Evolutionary conservation across 129 eudicot genomes (phyloP), one percentile per base, ranked within the genome.

Genomic region (Flaveria sonorensis): DNA sequence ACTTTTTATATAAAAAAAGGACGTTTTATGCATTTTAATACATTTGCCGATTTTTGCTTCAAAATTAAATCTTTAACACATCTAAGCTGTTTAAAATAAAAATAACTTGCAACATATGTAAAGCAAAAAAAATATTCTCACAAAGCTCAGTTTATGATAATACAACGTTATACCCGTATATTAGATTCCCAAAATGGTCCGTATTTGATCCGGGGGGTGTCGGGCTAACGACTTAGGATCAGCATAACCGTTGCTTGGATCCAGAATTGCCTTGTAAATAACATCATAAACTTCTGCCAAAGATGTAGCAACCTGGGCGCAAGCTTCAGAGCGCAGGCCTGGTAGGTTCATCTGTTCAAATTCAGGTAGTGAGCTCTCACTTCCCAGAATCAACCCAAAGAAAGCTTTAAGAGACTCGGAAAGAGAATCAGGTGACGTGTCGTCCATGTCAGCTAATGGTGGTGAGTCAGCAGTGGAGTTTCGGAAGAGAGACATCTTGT

Each of bases 161-260:
- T 18, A 55, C 61, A 55, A 18, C 3, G 11, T 20, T n/a, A 55
- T 19, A 55, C 14, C 18, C 14, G 15, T 20, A 57, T 62, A 14
- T 87, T 84, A 93, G 73, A 91, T 94, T 15, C 98, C 97, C 85
- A 94, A 83, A 84, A 94, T 94, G 79, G 98, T 94, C 81, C 92
- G 83, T 68, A 91, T 91, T 87, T 94, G 98, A 84, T 91, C 96
- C 0, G 98, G 98, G 3, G 98, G 98, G 81, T 94, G 98, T 81
- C 98, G 89, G 1, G 97, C 98, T 67, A 94, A 72, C 4, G 97
- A 86, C 84, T 88, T 91, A 19, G 98, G 97, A 75, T 94, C 97
- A 13, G 88, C 84, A 77, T 87, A 94, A 3, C 85, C 68, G 55
- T 91, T 94, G 48, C 71, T 73, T 13, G 93, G 97, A 71, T 94